phyloP scores from a whole-genome alignment of 768 basidiomycete genomes.

The Suillus discolor region DNA sequence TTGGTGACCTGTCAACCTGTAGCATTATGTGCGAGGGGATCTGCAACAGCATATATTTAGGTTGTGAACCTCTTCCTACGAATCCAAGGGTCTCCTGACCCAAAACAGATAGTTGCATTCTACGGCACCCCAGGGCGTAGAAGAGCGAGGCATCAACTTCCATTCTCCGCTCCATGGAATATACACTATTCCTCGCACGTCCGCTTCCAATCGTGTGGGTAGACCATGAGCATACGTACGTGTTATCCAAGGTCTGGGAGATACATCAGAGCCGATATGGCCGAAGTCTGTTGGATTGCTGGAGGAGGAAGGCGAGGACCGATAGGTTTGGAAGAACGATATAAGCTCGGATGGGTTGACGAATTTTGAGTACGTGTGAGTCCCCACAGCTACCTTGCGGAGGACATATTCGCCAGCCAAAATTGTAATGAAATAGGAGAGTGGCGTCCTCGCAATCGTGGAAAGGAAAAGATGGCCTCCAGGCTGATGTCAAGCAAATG shows the following conservation, averaged over 20 bases:
- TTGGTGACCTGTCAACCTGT: neutral
- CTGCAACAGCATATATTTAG: slow-evolving; percentile 18
- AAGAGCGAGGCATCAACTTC: slow-evolving; percentile 64
- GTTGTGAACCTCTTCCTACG: slow-evolving; percentile 2
- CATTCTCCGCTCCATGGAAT: slow-evolving; percentile 71
- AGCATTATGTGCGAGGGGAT: neutral
- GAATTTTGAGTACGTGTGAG: slow-evolving; percentile 91
- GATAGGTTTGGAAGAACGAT: slow-evolving; percentile 73
- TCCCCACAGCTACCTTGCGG: slow-evolving; percentile 79
- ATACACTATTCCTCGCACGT: slow-evolving; percentile 79
- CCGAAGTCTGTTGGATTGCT: neutral
- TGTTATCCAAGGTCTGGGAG: slow-evolving; percentile 59
- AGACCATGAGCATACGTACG: slow-evolving; percentile 45
- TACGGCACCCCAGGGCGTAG: slow-evolving; percentile 47
- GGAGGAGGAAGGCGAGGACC: slow-evolving; percentile 27
- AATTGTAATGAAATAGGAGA: slow-evolving; percentile 71
- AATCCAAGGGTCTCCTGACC: slow-evolving; percentile 65
- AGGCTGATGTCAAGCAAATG: slow-evolving; percentile 55
- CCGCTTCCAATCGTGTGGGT: slow-evolving; percentile 69
- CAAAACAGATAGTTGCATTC: slow-evolving; percentile 84
- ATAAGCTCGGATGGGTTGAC: slow-evolving; percentile 86
- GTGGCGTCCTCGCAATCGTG: slow-evolving; percentile 86
- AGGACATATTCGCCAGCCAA: slow-evolving; percentile 82
- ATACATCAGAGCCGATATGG: slow-evolving; percentile 6
- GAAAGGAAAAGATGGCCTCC: slow-evolving; percentile 96